Percentiles rank a stretch among this genome's conserved stretches.
phyloP scores from a whole-genome alignment of 257 asterid genomes.

The Ligustrum vulgare region DNA sequence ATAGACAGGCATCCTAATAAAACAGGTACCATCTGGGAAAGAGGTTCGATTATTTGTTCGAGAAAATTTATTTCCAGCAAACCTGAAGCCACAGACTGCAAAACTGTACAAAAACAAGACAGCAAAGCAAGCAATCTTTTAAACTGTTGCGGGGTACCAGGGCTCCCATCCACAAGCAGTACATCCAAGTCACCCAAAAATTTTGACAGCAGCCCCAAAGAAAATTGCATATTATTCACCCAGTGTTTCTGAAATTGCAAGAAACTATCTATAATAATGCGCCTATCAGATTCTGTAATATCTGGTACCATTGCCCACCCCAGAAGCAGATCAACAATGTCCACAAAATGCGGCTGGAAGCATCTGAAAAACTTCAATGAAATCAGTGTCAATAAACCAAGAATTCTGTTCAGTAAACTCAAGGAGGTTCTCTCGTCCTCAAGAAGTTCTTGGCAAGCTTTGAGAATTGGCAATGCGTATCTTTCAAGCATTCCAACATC shows the following conservation, averaged over 20 bases:
- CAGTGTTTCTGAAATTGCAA: conserved; percentile 96
- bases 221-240: conserved; percentile 96
- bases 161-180: conserved; percentile 85
- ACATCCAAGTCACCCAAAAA: conserved; percentile 95
- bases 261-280: conserved; percentile 90
- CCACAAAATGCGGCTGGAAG: conserved; percentile 95
- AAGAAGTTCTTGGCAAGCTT: conserved; percentile 95
- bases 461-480: conserved; percentile 88
- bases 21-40: conserved; percentile 81
- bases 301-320: conserved; percentile 98
- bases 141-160: conserved; percentile 78
- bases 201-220: conserved; percentile 83
- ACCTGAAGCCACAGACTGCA: conserved; percentile 96
- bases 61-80: conserved; percentile 90
- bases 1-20: conserved; percentile 74
- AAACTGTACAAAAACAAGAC: conserved; percentile 85
- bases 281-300: conserved; percentile 71
- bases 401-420: conserved; percentile 73
- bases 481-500: conserved; percentile 89
- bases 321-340: conserved; percentile 92
- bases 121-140: conserved; percentile 76
- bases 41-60: conserved; percentile 80
- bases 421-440: conserved; percentile 96
- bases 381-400: conserved; percentile 68
- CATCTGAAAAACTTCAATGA: conserved; percentile 86